phyloP scores from a whole-genome alignment of 2,329 filamentous ascomycete species.

The Ampelomyces quisqualis region DNA sequence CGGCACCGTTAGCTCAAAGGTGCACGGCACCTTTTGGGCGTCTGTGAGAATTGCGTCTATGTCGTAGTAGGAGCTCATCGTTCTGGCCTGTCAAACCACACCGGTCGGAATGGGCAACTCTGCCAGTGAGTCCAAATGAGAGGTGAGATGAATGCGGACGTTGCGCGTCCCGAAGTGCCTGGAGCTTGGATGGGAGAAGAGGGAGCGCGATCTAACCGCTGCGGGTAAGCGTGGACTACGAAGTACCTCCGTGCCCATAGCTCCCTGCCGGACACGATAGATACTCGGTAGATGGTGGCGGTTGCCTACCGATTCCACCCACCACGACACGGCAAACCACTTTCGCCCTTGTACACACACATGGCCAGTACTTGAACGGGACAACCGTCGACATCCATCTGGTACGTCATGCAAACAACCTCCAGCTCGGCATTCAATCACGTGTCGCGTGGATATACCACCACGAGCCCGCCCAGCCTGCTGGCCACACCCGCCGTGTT shows the following conservation, averaged over 20 bases:
- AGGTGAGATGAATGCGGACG: too few relatives aligned
- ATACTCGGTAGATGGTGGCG: conserved; percentile 25
- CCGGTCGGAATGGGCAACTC: too few relatives aligned
- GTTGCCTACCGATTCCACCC: conserved; percentile 34
- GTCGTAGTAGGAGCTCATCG: conserved; percentile 72
- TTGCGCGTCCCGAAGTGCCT: conserved; percentile 41
- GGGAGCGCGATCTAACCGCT: conserved; percentile 23
- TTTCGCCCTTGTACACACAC: conserved; percentile 1
- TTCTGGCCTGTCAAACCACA: neutral
- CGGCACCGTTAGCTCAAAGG: conserved; percentile 86
- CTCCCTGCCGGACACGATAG: conserved; percentile 23
- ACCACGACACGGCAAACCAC: conserved; percentile 2
- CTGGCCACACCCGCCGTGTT: conserved; percentile 9
- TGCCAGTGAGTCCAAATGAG: neutral
- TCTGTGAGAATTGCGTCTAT: conserved; percentile 83
- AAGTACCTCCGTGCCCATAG: conserved; percentile 19
- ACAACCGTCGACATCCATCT: conserved; percentile 4
- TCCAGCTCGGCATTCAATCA: conserved; percentile 1
- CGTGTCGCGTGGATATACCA: conserved; percentile 9
- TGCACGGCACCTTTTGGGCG: conserved; percentile 93
- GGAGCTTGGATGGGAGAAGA: conserved; percentile 15
- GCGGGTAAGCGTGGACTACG: conserved; percentile 2
- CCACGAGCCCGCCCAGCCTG: conserved; percentile 9
- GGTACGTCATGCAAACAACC: conserved; percentile 13
- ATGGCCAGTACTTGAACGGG: neutral